Percentiles rank a stretch among this genome's conserved stretches.
These are phyloP conservation scores for Pythium sukuiense DNA, from an alignment of 352 stramenopile genomes.

Conservation along the genomic window DNA sequence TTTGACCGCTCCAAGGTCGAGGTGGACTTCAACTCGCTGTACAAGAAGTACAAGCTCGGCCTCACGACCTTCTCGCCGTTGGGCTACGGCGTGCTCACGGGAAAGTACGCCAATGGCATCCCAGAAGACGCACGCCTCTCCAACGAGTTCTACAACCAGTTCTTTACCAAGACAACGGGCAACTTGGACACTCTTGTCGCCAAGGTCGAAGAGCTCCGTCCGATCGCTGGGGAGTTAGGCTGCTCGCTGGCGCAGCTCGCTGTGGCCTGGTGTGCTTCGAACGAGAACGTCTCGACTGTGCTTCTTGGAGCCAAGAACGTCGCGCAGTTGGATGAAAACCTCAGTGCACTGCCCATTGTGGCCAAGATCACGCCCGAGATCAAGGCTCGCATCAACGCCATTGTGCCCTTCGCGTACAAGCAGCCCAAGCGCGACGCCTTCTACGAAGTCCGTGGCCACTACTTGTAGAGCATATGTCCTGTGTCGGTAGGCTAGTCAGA, in stretches of 20 bases:
- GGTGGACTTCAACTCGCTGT: slow-evolving; percentile 1
- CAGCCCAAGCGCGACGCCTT: neutral
- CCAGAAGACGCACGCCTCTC: neutral
- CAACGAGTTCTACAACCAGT: slow-evolving; percentile 5
- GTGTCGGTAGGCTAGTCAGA: neutral
- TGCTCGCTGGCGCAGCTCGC: neutral
- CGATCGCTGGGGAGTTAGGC: neutral
- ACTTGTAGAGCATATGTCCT: neutral
- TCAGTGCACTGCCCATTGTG: neutral
- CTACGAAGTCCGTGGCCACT: neutral
- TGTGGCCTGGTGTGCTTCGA: neutral
- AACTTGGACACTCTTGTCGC: neutral
- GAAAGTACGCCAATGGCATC: neutral
- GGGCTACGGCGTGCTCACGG: neutral
- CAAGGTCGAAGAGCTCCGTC: neutral
- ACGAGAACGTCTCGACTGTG: neutral
- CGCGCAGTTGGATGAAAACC: neutral
- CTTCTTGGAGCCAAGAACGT: neutral
- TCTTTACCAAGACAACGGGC: neutral
- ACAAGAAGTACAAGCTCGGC: neutral
- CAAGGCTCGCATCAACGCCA: neutral
- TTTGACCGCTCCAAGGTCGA: neutral
- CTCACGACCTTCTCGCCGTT: neutral
- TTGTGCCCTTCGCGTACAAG: neutral
- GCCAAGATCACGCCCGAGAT: slow-evolving; percentile 4